Percentiles rank a stretch among this genome's conserved stretches.
phyloP scores from a whole-genome alignment of 257 asterid genomes.

The Haberlea rhodopensis region DNA sequence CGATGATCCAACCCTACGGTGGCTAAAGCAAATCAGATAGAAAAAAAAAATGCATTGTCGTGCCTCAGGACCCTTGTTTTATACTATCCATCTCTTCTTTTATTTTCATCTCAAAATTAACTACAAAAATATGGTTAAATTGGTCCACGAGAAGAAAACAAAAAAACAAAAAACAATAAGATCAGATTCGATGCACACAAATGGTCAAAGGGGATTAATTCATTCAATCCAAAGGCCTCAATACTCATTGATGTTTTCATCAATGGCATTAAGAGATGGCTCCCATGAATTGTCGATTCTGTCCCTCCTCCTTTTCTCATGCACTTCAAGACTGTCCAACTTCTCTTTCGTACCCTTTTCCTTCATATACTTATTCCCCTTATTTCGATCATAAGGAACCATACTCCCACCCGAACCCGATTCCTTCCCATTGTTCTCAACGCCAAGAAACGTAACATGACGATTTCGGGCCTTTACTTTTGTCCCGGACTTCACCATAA shows the following conservation, averaged over 20 bases:
- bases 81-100: no score
- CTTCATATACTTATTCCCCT: neutral
- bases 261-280: conserved; percentile 53
- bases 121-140: neutral
- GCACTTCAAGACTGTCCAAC: neutral
- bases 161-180: neutral
- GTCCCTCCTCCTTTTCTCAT: conserved; percentile 31
- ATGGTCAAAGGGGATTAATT: no score
- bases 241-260: conserved; percentile 31
- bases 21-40: neutral
- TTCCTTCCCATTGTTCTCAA: conserved; percentile 27
- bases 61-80: no score
- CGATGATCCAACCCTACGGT: neutral
- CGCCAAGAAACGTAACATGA: conserved; percentile 47
- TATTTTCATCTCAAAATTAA: neutral
- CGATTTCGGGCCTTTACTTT: conserved; percentile 35
- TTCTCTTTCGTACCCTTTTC: conserved; percentile 12
- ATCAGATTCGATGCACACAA: neutral
- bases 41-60: neutral
- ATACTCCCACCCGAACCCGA: conserved; percentile 11
- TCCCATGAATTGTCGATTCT: conserved; percentile 45
- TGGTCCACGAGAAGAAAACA: no score
- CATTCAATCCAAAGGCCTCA: neutral
- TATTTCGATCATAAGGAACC: conserved; percentile 12
- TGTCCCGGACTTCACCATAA: conserved; percentile 42